These are phyloP conservation scores for Litsea cubeba DNA, from an alignment of 164 flowering plant species.

Conservation along the genomic window DNA sequence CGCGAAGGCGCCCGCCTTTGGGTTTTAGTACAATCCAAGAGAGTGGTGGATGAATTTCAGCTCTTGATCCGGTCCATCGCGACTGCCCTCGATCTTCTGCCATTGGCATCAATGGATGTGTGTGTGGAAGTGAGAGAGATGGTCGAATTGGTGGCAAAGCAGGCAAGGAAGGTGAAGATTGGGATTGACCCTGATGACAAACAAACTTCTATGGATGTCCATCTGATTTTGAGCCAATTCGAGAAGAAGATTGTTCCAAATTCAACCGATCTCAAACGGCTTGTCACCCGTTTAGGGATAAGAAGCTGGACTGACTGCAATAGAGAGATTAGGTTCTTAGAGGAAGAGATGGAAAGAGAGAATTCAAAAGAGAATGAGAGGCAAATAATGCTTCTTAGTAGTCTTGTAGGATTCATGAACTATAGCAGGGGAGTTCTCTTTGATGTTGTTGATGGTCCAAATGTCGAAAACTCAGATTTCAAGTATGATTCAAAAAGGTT, in stretches of 20 bases:
- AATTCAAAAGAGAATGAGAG: slow-evolving; percentile 29
- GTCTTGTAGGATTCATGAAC: slow-evolving; percentile 54
- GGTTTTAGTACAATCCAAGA: slow-evolving; percentile 53
- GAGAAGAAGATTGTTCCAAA: slow-evolving; percentile 52
- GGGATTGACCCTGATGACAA: slow-evolving; percentile 46
- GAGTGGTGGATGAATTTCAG: slow-evolving; percentile 43
- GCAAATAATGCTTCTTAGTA: slow-evolving; percentile 38
- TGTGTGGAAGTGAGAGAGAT: slow-evolving; percentile 56
- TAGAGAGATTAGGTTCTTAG: slow-evolving; percentile 62
- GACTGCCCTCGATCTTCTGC: slow-evolving; percentile 66
- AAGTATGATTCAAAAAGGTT: slow-evolving; percentile 17
- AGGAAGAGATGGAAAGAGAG: slow-evolving; percentile 39
- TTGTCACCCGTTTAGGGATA: slow-evolving; percentile 50
- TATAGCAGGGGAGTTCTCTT: slow-evolving; percentile 61
- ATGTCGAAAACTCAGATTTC: neutral
- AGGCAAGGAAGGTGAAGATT: slow-evolving; percentile 46
- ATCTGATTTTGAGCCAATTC: slow-evolving; percentile 34
- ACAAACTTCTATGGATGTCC: slow-evolving; percentile 24
- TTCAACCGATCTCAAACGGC: slow-evolving; percentile 19
- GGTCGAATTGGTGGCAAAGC: slow-evolving; percentile 53
- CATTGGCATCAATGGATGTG: slow-evolving; percentile 35
- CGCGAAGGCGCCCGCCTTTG: slow-evolving; percentile 52
- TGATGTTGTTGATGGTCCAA: slow-evolving; percentile 14
- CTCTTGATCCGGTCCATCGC: slow-evolving; percentile 36
- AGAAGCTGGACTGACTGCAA: slow-evolving; percentile 61